Evolutionary conservation across 2,329 filamentous ascomycete species (phyloP).

Genomic region (Triangularia verruculosa): DNA sequence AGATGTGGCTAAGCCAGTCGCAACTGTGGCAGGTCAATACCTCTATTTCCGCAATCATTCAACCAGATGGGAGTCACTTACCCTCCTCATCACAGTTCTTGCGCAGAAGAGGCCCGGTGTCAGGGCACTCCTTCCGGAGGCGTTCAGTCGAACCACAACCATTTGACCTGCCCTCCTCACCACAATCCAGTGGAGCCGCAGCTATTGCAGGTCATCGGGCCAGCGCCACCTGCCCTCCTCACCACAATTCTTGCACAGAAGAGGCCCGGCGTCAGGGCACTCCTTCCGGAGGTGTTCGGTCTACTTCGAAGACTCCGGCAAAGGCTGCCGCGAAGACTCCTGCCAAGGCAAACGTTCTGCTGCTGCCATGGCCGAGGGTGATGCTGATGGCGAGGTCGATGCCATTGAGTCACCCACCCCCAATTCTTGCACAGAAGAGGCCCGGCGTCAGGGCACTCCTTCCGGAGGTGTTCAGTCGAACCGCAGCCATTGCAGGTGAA

Average conservation of each 20-base stretch:
- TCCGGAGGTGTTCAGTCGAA: no score
- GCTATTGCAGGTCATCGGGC: slow-evolving; percentile 40
- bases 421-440: slow-evolving; percentile 62
- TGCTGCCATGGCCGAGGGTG: slow-evolving; percentile 64
- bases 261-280: slow-evolving; percentile 47
- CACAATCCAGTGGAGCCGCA: no score
- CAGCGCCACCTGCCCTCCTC: slow-evolving; percentile 52
- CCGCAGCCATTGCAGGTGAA: no score
- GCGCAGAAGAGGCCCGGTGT: slow-evolving; percentile 52
- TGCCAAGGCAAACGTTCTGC: no score
- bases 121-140: slow-evolving; percentile 54
- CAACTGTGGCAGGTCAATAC: slow-evolving; percentile 48
- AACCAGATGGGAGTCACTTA: slow-evolving; percentile 39
- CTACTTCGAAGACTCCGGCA: no score
- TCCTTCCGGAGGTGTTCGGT: slow-evolving; percentile 54
- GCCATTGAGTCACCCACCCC: slow-evolving; percentile 54
- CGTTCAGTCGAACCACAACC: slow-evolving; percentile 51
- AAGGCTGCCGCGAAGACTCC: no score
- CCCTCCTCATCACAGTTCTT: slow-evolving; percentile 61
- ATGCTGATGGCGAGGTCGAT: slow-evolving; percentile 17
- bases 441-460: slow-evolving; percentile 50
- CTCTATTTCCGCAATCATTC: slow-evolving; percentile 7
- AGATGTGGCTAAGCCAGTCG: slow-evolving; percentile 59
- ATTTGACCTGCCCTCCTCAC: no score
- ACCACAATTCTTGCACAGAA: slow-evolving; percentile 61